Percentiles rank a stretch among this genome's conserved stretches.
phyloP scores from a whole-genome alignment of 768 basidiomycete genomes.

The Suillus subaureus region DNA sequence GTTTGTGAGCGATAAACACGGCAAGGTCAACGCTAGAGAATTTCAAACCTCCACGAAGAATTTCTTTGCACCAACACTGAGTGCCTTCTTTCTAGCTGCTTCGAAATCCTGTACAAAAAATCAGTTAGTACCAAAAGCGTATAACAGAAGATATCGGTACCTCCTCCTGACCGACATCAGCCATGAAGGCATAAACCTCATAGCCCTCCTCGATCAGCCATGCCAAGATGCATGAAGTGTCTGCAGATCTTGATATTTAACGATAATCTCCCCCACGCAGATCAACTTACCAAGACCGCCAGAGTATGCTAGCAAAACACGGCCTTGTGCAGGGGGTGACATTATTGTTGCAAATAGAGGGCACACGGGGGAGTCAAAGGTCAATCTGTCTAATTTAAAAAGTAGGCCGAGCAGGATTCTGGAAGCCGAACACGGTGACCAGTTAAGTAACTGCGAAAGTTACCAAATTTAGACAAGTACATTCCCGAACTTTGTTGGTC shows the following conservation, averaged over 20 bases:
- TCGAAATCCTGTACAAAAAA: constrained; percentile 73
- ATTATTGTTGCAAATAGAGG: background rate
- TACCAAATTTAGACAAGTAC: background rate
- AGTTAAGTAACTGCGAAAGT: background rate
- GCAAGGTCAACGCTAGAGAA: background rate
- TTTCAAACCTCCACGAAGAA: constrained; percentile 81
- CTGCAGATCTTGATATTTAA: constrained; percentile 42
- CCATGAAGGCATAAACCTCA: constrained; percentile 97
- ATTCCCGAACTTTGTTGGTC: no score
- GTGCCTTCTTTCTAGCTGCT: constrained; percentile 87
- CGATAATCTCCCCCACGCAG: background rate
- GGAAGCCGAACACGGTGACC: background rate
- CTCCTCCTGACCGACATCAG: constrained; percentile 92
- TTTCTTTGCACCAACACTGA: constrained; percentile 91
- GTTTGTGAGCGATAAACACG: constrained; percentile 8
- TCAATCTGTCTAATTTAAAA: background rate
- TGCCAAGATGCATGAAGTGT: constrained; percentile 98
- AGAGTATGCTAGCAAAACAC: constrained; percentile 96
- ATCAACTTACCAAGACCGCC: constrained; percentile 85
- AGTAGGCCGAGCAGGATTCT: background rate
- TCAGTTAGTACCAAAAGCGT: constrained; percentile 8
- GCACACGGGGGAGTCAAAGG: background rate
- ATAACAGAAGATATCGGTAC: constrained; percentile 36
- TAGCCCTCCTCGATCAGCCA: constrained; percentile 99
- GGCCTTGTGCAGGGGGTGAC: constrained; percentile 49